Conservation (phyloP, 2,329 filamentous ascomycete genomes). For the Fusarium subglutinans region DNA sequence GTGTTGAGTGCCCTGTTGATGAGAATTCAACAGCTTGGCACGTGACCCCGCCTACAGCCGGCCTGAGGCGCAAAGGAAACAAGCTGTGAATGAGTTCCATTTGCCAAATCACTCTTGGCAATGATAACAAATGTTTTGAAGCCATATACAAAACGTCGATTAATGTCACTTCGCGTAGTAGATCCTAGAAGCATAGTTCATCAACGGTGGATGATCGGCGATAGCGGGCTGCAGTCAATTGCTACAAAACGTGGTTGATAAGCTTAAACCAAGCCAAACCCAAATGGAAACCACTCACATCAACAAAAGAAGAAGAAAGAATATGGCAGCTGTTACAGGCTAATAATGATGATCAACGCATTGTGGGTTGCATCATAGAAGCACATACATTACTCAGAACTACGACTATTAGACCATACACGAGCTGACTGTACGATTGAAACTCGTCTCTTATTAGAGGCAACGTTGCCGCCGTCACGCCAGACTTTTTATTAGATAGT, state of each 20-base stretch:
- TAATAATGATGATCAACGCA: background rate
- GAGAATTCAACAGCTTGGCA: constrained; percentile 1
- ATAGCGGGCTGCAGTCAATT: background rate
- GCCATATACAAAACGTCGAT: background rate
- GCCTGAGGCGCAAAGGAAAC: background rate
- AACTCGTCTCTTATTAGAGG: background rate
- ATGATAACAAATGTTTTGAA: background rate
- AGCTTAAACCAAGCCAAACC: constrained; percentile 14
- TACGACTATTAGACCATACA: background rate
- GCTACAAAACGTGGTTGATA: background rate
- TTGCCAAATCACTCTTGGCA: background rate
- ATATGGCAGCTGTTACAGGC: background rate
- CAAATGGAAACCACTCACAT: background rate
- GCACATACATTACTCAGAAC: background rate
- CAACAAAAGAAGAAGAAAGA: background rate
- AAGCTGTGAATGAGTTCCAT: background rate
- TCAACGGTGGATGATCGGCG: background rate
- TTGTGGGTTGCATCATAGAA: background rate
- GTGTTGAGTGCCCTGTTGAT: background rate
- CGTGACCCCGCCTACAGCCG: constrained; percentile 5
- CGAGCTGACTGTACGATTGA: background rate
- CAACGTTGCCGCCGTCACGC: background rate
- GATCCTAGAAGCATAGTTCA: background rate
- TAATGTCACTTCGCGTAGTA: background rate
- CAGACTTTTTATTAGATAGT: background rate